These are phyloP conservation scores for Smallanthus sonchifolius DNA, from an alignment of 129 eudicot genomes.

Conservation along the genomic window DNA sequence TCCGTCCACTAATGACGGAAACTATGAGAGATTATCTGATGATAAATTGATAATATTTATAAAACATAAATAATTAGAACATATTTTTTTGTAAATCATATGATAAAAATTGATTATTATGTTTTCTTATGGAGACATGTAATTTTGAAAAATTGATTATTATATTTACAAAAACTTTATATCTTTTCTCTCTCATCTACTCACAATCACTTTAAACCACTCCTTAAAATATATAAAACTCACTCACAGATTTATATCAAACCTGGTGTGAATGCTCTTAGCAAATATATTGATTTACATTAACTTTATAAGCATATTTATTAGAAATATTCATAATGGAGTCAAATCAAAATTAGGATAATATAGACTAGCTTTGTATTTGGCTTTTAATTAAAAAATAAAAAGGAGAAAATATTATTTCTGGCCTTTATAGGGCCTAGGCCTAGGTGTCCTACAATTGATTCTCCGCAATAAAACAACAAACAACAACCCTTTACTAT, in stretches of 20 bases:
- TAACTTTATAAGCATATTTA: too few species aligned
- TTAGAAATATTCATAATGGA: background rate
- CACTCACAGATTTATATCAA: too few species aligned
- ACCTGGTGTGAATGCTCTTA: too few species aligned
- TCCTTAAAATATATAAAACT: too few species aligned
- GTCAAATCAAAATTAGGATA: slow-evolving; percentile 21
- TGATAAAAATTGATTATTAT: too few species aligned
- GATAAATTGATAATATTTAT: background rate
- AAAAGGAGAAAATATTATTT: background rate
- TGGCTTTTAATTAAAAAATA: background rate
- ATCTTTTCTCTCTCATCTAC: too few species aligned
- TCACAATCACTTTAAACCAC: too few species aligned
- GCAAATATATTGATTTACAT: too few species aligned
- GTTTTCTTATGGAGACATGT: background rate
- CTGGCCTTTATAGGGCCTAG: background rate
- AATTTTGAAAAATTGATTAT: too few species aligned
- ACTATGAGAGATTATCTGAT: background rate
- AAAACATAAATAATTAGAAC: background rate
- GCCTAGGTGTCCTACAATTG: slow-evolving; percentile 15
- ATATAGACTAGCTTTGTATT: background rate
- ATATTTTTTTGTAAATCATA: background rate
- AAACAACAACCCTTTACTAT: slow-evolving; percentile 13
- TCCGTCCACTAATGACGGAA: background rate
- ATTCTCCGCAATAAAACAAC: slow-evolving; percentile 8
- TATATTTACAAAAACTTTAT: too few species aligned